These are phyloP conservation scores for Dianthus caryophyllus DNA, from an alignment of 148 eudicot species.

Conservation along the genomic window DNA sequence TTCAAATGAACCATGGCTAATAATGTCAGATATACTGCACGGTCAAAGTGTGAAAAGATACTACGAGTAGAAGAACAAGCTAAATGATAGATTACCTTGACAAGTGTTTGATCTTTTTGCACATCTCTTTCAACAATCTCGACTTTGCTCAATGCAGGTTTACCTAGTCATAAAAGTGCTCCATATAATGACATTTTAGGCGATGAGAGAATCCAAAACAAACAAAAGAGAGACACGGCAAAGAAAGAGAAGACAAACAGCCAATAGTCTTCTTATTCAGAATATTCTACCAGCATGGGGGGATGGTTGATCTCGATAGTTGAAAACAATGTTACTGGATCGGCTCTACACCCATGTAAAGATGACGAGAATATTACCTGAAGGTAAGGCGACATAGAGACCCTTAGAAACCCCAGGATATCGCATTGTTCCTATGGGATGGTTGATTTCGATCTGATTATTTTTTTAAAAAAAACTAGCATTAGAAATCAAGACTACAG, in stretches of 20 bases:
- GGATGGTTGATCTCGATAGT: not conserved
- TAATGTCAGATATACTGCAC: not conserved
- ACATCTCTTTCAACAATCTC: slow-evolving; percentile 59
- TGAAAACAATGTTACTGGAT: too few species aligned
- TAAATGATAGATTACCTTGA: slow-evolving; percentile 51
- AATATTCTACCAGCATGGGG: not conserved
- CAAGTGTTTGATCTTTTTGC: slow-evolving; percentile 52
- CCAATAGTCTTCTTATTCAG: not conserved
- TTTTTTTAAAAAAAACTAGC: not conserved
- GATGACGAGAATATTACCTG: slow-evolving; percentile 42
- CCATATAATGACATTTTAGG: not conserved
- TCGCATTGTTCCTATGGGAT: slow-evolving; percentile 71
- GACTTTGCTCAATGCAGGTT: slow-evolving; percentile 88
- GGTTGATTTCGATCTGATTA: slow-evolving; percentile 58
- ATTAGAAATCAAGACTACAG: not conserved
- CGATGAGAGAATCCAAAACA: not conserved
- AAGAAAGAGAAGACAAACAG: not conserved
- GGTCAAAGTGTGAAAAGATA: not conserved
- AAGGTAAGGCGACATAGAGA: slow-evolving; percentile 78
- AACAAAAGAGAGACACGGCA: not conserved
- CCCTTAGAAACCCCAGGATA: slow-evolving; percentile 95
- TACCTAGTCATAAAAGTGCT: slow-evolving; percentile 42
- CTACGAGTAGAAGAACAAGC: not conserved
- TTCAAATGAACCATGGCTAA: slow-evolving; percentile 22
- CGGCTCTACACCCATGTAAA: too few species aligned